phyloP scores from a whole-genome alignment of 2,329 filamentous ascomycete species.

The Capronia americana region DNA sequence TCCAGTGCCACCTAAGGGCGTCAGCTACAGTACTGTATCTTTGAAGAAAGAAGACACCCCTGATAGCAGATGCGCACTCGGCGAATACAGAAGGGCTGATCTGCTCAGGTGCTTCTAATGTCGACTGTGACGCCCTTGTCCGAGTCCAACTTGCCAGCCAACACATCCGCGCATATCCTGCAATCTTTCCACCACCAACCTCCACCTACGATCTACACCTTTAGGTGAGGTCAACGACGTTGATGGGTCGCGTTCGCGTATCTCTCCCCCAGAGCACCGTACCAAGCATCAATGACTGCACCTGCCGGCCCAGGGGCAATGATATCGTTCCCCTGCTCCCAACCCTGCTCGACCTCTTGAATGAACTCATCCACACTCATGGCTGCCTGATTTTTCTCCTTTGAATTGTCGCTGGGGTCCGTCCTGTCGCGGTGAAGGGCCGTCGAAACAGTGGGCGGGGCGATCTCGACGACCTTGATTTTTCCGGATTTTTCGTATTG shows the following conservation, averaged over 20 bases:
- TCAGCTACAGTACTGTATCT: too few species aligned
- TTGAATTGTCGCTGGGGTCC: constrained; percentile 66
- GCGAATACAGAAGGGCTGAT: too few species aligned
- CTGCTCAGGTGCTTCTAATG: too few species aligned
- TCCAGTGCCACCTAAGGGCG: too few species aligned
- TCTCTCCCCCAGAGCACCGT: constrained; percentile 48
- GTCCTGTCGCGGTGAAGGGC: constrained; percentile 63
- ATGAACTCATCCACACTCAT: constrained; percentile 63
- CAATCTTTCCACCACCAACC: neutral
- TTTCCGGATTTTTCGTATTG: constrained; percentile 53
- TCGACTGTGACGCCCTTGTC: too few species aligned
- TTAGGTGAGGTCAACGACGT: neutral
- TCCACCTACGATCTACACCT: neutral
- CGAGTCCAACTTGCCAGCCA: too few species aligned
- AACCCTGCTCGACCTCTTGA: constrained; percentile 52
- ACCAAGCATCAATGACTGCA: constrained; percentile 55
- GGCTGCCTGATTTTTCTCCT: constrained; percentile 57
- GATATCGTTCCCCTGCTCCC: constrained; percentile 57
- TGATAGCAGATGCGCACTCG: too few species aligned
- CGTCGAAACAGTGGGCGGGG: constrained; percentile 61
- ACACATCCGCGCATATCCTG: too few species aligned
- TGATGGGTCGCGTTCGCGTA: constrained; percentile 36
- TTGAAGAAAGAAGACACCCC: too few species aligned
- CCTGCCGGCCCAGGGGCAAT: constrained; percentile 56
- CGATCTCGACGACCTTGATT: constrained; percentile 62